phyloP scores from a whole-genome alignment of 208 protist genomes.

The Tetramitus jugosus region DNA sequence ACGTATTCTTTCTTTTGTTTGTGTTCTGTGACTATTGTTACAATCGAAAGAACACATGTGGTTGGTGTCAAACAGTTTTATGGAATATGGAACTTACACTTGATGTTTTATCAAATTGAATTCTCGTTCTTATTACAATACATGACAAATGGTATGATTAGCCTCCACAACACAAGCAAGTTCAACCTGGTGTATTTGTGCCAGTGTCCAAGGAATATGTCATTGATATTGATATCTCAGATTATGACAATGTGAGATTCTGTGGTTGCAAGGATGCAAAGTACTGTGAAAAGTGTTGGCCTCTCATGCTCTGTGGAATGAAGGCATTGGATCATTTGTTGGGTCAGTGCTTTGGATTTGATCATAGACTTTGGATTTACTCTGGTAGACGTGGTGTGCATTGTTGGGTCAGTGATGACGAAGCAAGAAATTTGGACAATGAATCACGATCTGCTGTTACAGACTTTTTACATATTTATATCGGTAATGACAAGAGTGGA shows the following conservation, averaged over 20 bases:
- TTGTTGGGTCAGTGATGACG: conserved; percentile 94
- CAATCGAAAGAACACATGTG: too few relatives aligned
- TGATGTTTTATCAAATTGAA: too few relatives aligned
- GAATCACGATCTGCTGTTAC: conserved; percentile 77
- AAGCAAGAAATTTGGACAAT: conserved; percentile 68
- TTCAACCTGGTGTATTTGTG: conserved; percentile 38
- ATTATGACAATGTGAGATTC: conserved; percentile 95
- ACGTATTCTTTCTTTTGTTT: not conserved
- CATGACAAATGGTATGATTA: too few relatives aligned
- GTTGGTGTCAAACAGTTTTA: too few relatives aligned
- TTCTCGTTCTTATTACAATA: too few relatives aligned
- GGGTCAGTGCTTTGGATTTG: not conserved
- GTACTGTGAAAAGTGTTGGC: conserved; percentile 94
- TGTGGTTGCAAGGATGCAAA: conserved; percentile 80
- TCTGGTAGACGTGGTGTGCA: conserved; percentile 96
- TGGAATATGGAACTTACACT: too few relatives aligned
- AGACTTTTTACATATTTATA: conserved; percentile 69
- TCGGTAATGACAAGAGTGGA: not conserved
- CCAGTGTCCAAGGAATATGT: conserved; percentile 88
- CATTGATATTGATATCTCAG: conserved; percentile 99
- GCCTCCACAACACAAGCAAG: not conserved
- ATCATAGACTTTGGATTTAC: conserved; percentile 74
- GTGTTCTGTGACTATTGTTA: too few relatives aligned
- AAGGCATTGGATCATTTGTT: conserved; percentile 12
- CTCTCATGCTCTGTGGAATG: conserved; percentile 45